Percentiles rank a stretch among this genome's conserved stretches.
phyloP scores from a whole-genome alignment of 495 filamentous ascomycete species.

The Xylaria acuta region DNA sequence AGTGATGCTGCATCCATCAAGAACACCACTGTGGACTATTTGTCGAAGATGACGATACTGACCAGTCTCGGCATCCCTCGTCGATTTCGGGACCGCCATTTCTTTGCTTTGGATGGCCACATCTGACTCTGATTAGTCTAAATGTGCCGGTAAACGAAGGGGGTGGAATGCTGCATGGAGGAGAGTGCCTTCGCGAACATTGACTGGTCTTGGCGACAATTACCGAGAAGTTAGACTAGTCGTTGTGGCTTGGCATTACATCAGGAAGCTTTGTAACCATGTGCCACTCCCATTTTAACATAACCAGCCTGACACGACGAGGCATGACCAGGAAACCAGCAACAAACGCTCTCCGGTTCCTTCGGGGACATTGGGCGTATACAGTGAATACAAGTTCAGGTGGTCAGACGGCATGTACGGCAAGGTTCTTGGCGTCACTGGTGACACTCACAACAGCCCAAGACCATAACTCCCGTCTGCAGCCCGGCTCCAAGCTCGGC shows the following conservation, averaged over 20 bases:
- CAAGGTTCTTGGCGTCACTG: slow-evolving; percentile 10
- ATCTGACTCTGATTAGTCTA: neutral
- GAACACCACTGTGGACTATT: slow-evolving; percentile 4
- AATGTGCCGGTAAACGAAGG: neutral
- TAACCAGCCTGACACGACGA: neutral
- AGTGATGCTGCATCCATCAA: neutral
- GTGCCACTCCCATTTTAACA: neutral
- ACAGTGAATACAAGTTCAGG: slow-evolving; percentile 9
- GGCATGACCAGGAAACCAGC: slow-evolving; percentile 6
- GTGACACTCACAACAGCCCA: neutral
- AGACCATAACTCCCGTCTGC: slow-evolving; percentile 8
- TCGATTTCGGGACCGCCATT: neutral
- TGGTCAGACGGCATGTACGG: slow-evolving; percentile 12
- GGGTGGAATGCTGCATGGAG: neutral
- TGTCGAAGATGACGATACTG: neutral
- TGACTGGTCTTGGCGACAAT: slow-evolving; percentile 19
- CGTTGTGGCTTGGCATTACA: slow-evolving; percentile 7
- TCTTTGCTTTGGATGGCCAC: slow-evolving; percentile 10
- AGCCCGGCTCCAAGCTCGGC: slow-evolving; percentile 10
- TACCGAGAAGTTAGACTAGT: slow-evolving; percentile 17
- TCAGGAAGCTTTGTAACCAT: slow-evolving; percentile 2
- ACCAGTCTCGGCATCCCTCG: neutral
- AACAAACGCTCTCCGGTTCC: neutral
- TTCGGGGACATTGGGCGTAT: neutral
- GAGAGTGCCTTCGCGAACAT: slow-evolving; percentile 1